Conservation (phyloP, 805 yeast species). For the Yamadazyma sp. region DNA sequence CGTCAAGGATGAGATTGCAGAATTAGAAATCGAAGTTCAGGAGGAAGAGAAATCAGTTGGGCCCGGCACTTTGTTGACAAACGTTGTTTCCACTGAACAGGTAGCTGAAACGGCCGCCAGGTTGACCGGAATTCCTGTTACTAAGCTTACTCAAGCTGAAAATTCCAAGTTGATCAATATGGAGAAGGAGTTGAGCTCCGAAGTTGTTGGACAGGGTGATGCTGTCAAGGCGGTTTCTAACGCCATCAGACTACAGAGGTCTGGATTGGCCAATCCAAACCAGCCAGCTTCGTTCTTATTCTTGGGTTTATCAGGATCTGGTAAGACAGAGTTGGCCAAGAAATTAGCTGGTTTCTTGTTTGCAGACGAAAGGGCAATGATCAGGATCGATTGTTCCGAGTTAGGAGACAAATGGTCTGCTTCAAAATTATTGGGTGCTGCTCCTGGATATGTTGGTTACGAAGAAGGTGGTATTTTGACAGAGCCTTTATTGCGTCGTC, state of each 20-base stretch:
- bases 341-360: constrained; percentile 94
- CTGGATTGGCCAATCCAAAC: constrained; percentile 94
- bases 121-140: constrained; percentile 94
- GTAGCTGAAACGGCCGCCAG: constrained; percentile 97
- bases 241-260: constrained; percentile 88
- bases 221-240: constrained; percentile 96
- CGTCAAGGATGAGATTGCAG: constrained; percentile 69
- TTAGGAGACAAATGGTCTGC: constrained; percentile 94
- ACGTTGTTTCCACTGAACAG: constrained; percentile 88
- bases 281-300: constrained; percentile 96
- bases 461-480: constrained; percentile 98
- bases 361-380: constrained; percentile 95
- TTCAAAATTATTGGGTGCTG: constrained; percentile 92
- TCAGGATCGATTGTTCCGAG: constrained; percentile 97
- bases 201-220: constrained; percentile 92
- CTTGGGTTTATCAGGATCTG: constrained; percentile 94
- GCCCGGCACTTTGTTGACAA: constrained; percentile 68
- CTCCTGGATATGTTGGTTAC: constrained; percentile 93
- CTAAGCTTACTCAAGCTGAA: constrained; percentile 92
- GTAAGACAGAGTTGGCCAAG: constrained; percentile 97
- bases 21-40: constrained; percentile 72
- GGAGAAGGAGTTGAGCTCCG: constrained; percentile 80
- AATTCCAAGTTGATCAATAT: constrained; percentile 89
- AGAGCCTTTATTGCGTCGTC: constrained; percentile 85
- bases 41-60: constrained; percentile 69